Base-by-base conservation (phyloP, 164 flowering plant species). In the Berberis vulgaris region DNA sequence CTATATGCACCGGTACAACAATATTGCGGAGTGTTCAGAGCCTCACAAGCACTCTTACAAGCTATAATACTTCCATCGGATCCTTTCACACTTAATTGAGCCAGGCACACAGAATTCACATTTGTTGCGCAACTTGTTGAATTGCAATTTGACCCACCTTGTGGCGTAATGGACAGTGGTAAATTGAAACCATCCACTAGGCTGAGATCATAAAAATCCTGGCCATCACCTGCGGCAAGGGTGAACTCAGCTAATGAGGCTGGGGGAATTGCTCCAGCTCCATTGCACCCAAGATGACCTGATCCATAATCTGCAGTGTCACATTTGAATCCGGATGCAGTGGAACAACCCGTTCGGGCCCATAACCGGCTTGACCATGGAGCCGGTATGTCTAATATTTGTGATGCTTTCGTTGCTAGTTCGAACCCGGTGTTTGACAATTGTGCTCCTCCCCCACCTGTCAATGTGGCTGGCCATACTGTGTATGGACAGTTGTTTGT, bases 31-130 rank as follows among this genome's bases (percentile, higher is more conserved):
- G 77, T 79, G 6, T 83, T 77, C 53, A 88, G 83, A 39, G 90
- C 95, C 67, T 82, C 91, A 67, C 97, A 91, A 61, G 97, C 97
- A 77, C 97, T 91, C 71, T 69, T 83, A 62, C 97, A 91, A 5
- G 91, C 97, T 11, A 76, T 77, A 49, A 45, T 65, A 38, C 52
- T 45, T 3, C 76, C 78, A 49, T 59, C 80, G 42, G 26, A 26
- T 26, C 73, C 60, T 63, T 59, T 45, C 41, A 87, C 82, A 71
- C 71, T 73, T 46, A 91, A 73, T 67, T 77, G 89, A 6, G 78
- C 38, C 26, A 87, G 96, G 57, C 92, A 86, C 39, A 69, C 82
- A 1, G 72, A 72, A 71, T 86, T 86, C 38, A 89, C 43, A 60
- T 90, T 87, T 39, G 77, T 73, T 54, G 84, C n/a, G 57, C 97